Conservation (phyloP, 2,329 filamentous ascomycete species). For the Microcyclospora tardicrescens region DNA sequence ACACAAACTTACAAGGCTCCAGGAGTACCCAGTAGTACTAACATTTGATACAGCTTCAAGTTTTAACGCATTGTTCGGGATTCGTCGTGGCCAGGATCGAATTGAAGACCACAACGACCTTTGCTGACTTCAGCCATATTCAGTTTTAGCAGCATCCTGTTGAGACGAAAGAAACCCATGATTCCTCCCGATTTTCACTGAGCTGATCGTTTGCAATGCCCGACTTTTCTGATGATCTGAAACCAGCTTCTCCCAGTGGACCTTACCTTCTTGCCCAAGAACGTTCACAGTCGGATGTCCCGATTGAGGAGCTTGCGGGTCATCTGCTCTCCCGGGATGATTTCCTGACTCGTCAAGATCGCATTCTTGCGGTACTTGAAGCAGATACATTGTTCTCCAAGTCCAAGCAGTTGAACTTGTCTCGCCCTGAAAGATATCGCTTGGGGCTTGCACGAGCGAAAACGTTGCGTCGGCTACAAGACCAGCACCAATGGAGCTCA, state of each 20-base stretch:
- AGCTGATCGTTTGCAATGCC: slow-evolving; percentile 21
- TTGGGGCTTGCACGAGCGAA: slow-evolving; percentile 41
- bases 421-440: slow-evolving; percentile 39
- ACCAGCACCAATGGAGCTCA: slow-evolving; percentile 35
- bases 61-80: too few species aligned
- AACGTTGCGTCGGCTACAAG: slow-evolving; percentile 33
- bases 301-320: slow-evolving; percentile 31
- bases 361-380: slow-evolving; percentile 32
- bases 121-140: too few species aligned
- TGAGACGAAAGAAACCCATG: too few species aligned
- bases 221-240: slow-evolving; percentile 39
- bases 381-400: slow-evolving; percentile 39
- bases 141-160: too few species aligned
- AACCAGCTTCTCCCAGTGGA: slow-evolving; percentile 32
- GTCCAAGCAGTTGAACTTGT: slow-evolving; percentile 37
- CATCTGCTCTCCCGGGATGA: slow-evolving; percentile 36
- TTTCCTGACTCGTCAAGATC: slow-evolving; percentile 36
- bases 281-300: slow-evolving; percentile 31
- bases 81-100: too few species aligned
- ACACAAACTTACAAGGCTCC: too few species aligned
- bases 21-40: too few species aligned
- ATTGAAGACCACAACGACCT: too few species aligned
- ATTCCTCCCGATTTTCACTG: too few species aligned
- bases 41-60: too few species aligned
- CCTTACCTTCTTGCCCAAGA: slow-evolving; percentile 34